Base-by-base conservation (phyloP, 257 asterid genomes). In the Fraxinus anomala region DNA sequence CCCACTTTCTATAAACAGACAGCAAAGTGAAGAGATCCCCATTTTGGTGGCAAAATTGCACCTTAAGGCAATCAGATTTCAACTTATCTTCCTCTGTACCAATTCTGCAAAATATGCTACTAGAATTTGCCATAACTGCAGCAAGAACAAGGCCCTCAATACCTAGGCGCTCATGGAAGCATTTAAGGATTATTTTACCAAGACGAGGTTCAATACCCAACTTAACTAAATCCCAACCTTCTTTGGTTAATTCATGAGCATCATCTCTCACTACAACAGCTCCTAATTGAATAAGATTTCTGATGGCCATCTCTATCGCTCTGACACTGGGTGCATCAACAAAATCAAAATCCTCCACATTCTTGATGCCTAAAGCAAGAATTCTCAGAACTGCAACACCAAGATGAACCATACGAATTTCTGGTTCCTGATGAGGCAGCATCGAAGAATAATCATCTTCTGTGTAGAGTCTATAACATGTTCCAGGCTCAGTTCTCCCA, bases 1-100 rank as follows among this genome's bases (percentile, higher is more conserved):
- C 97, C 97, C 98, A 95, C 80, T 86, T 96, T 82, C 79, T 93
- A 80, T 90, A 95, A 80, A 95, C 99, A n/a, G 94, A 87, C 37
- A 95, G 96, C 82, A 93, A 85, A 14, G 99, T 95, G 87, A 95
- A 95, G 76, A 93, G 96, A 77, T 95, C 99, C 26, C 99, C 99
- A 80, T 51, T 77, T 37, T 86, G 91, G 84, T 93, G 99, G 83
- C 97, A 91, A 82, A 95, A 95, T 74, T 90, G 89, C 84, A 95
- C 94, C 94, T 95, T 93, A 71, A 77, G 90, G 86, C 97, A 70
- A 80, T 95, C 99, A 61, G 97, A 90, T 84, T 93, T 88, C 70
- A 80, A 69, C 88, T 93, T 95, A 68, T 85, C 90, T 80, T 85
- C 90, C 71, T 75, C 89, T 1, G 91, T 83, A 47, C 98, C 99